A percentile compares a stretch with the other conserved stretches of the same genome.
Evolutionary conservation across 495 filamentous ascomycete genomes (phyloP).

Genomic region (Darksidea phi): DNA sequence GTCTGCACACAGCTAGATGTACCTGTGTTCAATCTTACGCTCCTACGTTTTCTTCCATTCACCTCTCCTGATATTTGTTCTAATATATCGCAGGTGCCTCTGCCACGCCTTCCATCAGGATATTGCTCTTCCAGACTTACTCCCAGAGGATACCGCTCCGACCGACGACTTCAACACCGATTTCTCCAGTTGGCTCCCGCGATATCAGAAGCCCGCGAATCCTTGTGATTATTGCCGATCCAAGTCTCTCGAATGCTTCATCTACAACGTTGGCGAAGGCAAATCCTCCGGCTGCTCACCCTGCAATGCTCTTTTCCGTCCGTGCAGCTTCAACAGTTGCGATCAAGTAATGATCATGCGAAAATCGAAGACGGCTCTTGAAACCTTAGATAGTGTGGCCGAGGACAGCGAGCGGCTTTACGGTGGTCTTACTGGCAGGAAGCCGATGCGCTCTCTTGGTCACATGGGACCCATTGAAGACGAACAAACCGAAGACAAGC

Average conservation of each 20-base stretch:
- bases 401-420: conserved; percentile 52
- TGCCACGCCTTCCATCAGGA: conserved; percentile 36
- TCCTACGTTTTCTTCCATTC: background rate
- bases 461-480: conserved; percentile 43
- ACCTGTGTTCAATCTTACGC: too few relatives aligned
- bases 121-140: conserved; percentile 12
- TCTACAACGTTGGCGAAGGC: conserved; percentile 45
- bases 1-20: too few relatives aligned
- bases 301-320: conserved; percentile 71
- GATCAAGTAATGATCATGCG: conserved; percentile 36
- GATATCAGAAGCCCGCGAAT: conserved; percentile 48
- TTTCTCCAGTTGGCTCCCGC: conserved; percentile 44
- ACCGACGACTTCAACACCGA: conserved; percentile 28
- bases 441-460: conserved; percentile 39
- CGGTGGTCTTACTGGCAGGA: conserved; percentile 42
- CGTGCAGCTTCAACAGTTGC: conserved; percentile 63
- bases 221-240: conserved; percentile 71
- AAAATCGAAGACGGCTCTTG: conserved; percentile 45
- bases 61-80: background rate
- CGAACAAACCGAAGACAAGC: conserved; percentile 37
- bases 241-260: conserved; percentile 72
- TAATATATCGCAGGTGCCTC: conserved; percentile 33
- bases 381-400: conserved; percentile 52
- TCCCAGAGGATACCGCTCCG: background rate
- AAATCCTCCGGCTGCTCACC: conserved; percentile 66